Percentiles rank a stretch among this genome's conserved stretches.
These are phyloP conservation scores for Sequoiadendron giganteum DNA, from an alignment of 75 land plant species.

Conservation along the genomic window DNA sequence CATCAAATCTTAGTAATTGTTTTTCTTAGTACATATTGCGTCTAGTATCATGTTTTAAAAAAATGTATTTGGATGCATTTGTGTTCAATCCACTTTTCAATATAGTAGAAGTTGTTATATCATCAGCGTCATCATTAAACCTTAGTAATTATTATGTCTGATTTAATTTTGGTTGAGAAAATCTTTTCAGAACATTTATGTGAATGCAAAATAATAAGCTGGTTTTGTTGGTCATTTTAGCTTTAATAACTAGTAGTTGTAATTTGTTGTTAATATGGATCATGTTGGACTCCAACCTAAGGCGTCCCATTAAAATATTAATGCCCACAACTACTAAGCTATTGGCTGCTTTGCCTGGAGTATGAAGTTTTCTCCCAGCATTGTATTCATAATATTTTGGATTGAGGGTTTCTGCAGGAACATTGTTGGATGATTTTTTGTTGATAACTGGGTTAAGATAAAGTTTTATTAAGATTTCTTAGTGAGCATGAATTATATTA, in stretches of 20 bases:
- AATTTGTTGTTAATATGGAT: background rate
- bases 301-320: background rate
- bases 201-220: background rate
- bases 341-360: background rate
- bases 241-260: background rate
- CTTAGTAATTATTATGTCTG: too few relatives aligned
- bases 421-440: background rate
- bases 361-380: background rate
- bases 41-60: too few relatives aligned
- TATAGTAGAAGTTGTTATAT: too few relatives aligned
- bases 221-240: background rate
- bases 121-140: too few relatives aligned
- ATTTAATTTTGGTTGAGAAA: too few relatives aligned
- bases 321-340: background rate
- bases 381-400: background rate
- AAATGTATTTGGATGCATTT: too few relatives aligned
- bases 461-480: too few relatives aligned
- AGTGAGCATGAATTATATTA: background rate
- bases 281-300: background rate
- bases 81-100: too few relatives aligned
- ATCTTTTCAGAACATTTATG: too few relatives aligned
- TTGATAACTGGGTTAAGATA: background rate
- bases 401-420: background rate
- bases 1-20: too few relatives aligned
- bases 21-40: too few relatives aligned